phyloP scores from a whole-genome alignment of 2,329 filamentous ascomycete species.

The Stagonosporopsis chrysanthemi region DNA sequence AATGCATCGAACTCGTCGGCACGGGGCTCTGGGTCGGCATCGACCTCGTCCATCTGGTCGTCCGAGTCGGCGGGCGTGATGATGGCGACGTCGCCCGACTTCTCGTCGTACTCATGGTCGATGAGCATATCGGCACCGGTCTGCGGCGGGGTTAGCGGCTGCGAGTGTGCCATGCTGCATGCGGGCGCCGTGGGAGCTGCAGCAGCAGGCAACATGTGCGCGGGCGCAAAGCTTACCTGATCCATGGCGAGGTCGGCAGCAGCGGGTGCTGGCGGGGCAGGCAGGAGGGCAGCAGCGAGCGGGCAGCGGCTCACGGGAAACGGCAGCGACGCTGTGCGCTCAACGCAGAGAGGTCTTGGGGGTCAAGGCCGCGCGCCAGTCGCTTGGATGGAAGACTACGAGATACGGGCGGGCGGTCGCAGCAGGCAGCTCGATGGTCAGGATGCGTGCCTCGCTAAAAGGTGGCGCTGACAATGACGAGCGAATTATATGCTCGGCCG shows the following conservation, averaged over 20 bases:
- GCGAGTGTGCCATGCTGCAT: background rate
- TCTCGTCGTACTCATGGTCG: slow-evolving; percentile 68
- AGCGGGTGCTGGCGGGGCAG: slow-evolving; percentile 26
- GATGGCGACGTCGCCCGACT: slow-evolving; percentile 67
- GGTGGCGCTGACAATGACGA: slow-evolving; percentile 37
- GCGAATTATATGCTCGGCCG: slow-evolving; percentile 5
- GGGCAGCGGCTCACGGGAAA: background rate
- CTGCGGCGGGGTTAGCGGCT: slow-evolving; percentile 45
- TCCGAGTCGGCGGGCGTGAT: slow-evolving; percentile 65
- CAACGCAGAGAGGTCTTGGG: slow-evolving; percentile 6
- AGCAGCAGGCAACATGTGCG: slow-evolving; percentile 6
- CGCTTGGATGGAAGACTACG: slow-evolving; percentile 23
- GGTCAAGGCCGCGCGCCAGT: slow-evolving; percentile 30
- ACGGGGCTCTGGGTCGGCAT: slow-evolving; percentile 60
- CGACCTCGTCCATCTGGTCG: slow-evolving; percentile 64
- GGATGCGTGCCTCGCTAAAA: slow-evolving; percentile 45
- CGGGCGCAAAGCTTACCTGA: slow-evolving; percentile 45
- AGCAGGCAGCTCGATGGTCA: slow-evolving; percentile 25
- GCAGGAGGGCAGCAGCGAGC: slow-evolving; percentile 22
- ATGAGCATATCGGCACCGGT: slow-evolving; percentile 70
- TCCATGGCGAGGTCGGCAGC: slow-evolving; percentile 42
- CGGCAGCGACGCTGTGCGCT: slow-evolving; percentile 15
- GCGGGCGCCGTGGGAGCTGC: background rate
- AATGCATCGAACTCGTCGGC: slow-evolving; percentile 80
- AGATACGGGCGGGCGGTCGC: slow-evolving; percentile 23